Base-by-base conservation (phyloP, 2,329 filamentous ascomycete genomes). In the Colletotrichum tamarilloi region DNA sequence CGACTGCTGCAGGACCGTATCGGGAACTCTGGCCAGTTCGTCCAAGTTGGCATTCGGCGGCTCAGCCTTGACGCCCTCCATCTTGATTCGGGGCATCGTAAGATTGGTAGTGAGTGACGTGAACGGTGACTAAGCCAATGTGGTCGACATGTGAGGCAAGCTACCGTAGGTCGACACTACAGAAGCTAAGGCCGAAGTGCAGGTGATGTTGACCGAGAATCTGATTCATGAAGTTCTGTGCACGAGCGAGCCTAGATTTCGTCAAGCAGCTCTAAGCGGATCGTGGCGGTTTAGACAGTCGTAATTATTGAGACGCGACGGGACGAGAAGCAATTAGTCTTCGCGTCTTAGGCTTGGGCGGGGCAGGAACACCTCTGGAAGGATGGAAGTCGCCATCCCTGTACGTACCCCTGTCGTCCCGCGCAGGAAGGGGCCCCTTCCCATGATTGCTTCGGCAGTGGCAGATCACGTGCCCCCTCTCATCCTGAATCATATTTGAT, bases 261-360 rank as follows among this genome's bases (percentile, higher is more conserved):
- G 24, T 26, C 26, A 24, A 42, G 42, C 3, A 12, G 24, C 26
- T 46, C 3, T n/a, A 28, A 28, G 28, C 24, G 7, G 24, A 26
- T 52, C 6, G 62, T 53, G 42, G 46, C 53, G 56, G 19, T 22
- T 16, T 55, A 30, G 26, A 53, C 14, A 16, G 26, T 5, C 11
- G 22, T 24, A 14, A 5, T 12, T 52, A 22, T 28, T 19, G n/a
- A 24, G 57, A 62, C 57, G 64, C 56, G 68, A 55, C 35, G n/a
- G 7, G 57, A 8, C 16, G 35, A 19, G 63, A 62, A 57, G 49
- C 57, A 72, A 67, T 72, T 72, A 68, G 49, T 46, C 49, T 68
- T 62, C 68, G 68, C 68, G 68, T 52, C 35, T 38, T 28, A 46
- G 64, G 55, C 32, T n/a, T 14, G 56, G 68, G 55, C 32, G 35